A percentile compares a stretch with the other conserved stretches of the same genome.
Conservation (phyloP, 192 early-diverging fungal genomes). For the Linnemannia zychae region DNA sequence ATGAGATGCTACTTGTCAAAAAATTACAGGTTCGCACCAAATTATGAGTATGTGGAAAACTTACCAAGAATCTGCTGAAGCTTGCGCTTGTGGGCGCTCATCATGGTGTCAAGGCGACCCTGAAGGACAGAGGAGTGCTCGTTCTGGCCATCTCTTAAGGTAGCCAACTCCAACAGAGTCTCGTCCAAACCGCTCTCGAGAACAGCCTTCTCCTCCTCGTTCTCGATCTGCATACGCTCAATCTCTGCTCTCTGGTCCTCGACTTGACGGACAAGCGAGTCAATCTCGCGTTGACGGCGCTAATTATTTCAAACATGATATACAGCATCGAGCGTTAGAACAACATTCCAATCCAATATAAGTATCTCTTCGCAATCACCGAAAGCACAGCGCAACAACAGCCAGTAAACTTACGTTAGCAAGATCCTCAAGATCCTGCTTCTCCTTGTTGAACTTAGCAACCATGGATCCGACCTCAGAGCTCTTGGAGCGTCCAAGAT, state of each 20-base stretch:
- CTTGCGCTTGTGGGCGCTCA: constrained; percentile 73
- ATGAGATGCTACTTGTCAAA: too few relatives aligned
- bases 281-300: constrained; percentile 60
- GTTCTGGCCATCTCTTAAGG: constrained; percentile 34
- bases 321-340: too few relatives aligned
- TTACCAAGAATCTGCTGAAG: constrained; percentile 80
- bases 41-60: too few relatives aligned
- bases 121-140: constrained; percentile 54
- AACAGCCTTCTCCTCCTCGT: constrained; percentile 86
- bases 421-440: constrained; percentile 81
- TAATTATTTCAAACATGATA: constrained; percentile 73
- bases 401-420: constrained; percentile 53
- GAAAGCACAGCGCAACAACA: background rate
- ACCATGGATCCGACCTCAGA: constrained; percentile 87
- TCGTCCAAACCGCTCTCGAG: constrained; percentile 88
- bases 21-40: too few relatives aligned
- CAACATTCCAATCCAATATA: too few relatives aligned
- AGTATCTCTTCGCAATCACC: background rate
- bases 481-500: constrained; percentile 84
- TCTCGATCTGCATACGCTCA: constrained; percentile 73
- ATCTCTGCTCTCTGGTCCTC: constrained; percentile 92
- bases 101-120: constrained; percentile 74
- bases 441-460: constrained; percentile 86
- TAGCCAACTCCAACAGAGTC: constrained; percentile 79
- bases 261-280: constrained; percentile 51